Evolutionary conservation across 805 yeast species (phyloP).

Genomic region (Yarrowia porcina): DNA sequence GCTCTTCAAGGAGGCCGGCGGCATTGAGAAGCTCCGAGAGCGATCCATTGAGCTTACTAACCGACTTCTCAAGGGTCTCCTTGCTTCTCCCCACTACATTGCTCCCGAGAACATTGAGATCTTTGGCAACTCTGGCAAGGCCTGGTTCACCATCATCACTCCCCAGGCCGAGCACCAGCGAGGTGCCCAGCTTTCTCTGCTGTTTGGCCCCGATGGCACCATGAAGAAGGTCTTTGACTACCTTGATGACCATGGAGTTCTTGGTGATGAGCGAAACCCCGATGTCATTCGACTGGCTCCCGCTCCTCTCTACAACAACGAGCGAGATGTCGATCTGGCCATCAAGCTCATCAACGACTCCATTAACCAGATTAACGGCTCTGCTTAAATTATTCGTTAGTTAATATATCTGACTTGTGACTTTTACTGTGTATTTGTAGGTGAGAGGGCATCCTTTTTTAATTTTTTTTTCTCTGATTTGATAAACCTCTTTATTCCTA

Average conservation of each 20-base stretch:
- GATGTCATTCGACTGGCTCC: slow-evolving; percentile 91
- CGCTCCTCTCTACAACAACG: slow-evolving; percentile 75
- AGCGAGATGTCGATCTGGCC: slow-evolving; percentile 55
- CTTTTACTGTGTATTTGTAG: no score
- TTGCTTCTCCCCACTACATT: slow-evolving; percentile 47
- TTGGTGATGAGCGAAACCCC: slow-evolving; percentile 88
- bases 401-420: background rate
- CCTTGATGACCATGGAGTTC: slow-evolving; percentile 56
- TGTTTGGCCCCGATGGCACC: slow-evolving; percentile 52
- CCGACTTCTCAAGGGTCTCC: slow-evolving; percentile 51
- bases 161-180: slow-evolving; percentile 57
- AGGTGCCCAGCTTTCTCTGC: slow-evolving; percentile 81
- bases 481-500: background rate
- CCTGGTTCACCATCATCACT: slow-evolving; percentile 68
- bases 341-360: slow-evolving; percentile 45
- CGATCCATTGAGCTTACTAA: slow-evolving; percentile 59
- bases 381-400: background rate
- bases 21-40: slow-evolving; percentile 53
- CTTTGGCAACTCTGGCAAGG: slow-evolving; percentile 26
- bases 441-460: no score
- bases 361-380: background rate
- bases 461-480: no score
- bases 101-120: slow-evolving; percentile 32
- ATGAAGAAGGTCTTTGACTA: slow-evolving; percentile 60
- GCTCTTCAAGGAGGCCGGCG: slow-evolving; percentile 58